A percentile compares a stretch with the other conserved stretches of the same genome.
Evolutionary conservation across 2,329 filamentous ascomycete species (phyloP).

Genomic region (Trichoderma arundinaceum): DNA sequence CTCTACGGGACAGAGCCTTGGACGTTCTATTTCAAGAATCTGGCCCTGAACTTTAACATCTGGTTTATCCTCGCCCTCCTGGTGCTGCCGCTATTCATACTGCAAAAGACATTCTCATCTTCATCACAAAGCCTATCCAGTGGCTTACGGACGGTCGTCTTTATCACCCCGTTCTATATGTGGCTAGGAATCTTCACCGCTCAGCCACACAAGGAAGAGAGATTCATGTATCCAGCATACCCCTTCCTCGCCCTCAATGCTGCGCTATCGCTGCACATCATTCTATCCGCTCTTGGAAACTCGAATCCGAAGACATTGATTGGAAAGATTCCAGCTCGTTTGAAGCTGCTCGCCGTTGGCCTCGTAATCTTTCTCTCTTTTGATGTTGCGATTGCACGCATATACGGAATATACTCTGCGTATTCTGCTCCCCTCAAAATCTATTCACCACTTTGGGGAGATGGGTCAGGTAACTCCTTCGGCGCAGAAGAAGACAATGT

Average conservation of each 20-base stretch:
- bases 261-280: slow-evolving; percentile 79
- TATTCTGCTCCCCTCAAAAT: slow-evolving; percentile 81
- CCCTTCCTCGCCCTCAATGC: slow-evolving; percentile 90
- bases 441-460: slow-evolving; percentile 69
- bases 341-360: slow-evolving; percentile 72
- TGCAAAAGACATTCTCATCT: slow-evolving; percentile 71
- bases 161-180: slow-evolving; percentile 86
- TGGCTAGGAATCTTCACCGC: slow-evolving; percentile 91
- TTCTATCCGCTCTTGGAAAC: slow-evolving; percentile 76
- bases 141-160: slow-evolving; percentile 75
- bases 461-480: slow-evolving; percentile 52
- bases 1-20: slow-evolving; percentile 96
- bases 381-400: slow-evolving; percentile 71
- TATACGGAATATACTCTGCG: slow-evolving; percentile 76
- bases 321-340: slow-evolving; percentile 72
- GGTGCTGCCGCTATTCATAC: slow-evolving; percentile 73
- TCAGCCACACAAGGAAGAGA: slow-evolving; percentile 96
- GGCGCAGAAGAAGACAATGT: slow-evolving; percentile 68
- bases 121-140: slow-evolving; percentile 69
- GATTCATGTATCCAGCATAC: slow-evolving; percentile 98
- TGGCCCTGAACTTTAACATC: slow-evolving; percentile 91
- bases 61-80: slow-evolving; percentile 85
- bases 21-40: slow-evolving; percentile 94
- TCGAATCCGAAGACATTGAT: slow-evolving; percentile 68
- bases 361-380: slow-evolving; percentile 67